Conservation (phyloP, 495 filamentous ascomycete genomes). For the Chaetomium fimeti region DNA sequence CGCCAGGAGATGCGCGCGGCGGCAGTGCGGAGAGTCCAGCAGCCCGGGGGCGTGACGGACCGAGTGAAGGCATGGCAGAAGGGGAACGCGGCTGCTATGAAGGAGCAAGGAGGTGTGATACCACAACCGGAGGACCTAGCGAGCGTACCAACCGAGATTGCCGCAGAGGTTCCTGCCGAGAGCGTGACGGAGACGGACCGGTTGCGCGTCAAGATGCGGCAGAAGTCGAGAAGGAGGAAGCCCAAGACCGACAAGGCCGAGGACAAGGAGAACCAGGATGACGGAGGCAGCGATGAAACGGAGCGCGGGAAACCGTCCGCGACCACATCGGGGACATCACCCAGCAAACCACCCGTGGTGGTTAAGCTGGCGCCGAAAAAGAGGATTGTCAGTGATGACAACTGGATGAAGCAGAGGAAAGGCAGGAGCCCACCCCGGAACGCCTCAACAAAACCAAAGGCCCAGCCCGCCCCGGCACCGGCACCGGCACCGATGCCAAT, state of each 20-base stretch:
- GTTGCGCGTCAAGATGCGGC: slow-evolving; percentile 47
- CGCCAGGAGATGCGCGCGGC: slow-evolving; percentile 52
- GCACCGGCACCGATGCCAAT: slow-evolving; percentile 28
- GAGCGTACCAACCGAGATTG: slow-evolving; percentile 47
- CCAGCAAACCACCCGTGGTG: slow-evolving; percentile 16
- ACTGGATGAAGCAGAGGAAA: slow-evolving; percentile 63
- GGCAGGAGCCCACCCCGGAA: slow-evolving; percentile 47
- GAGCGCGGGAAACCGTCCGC: slow-evolving; percentile 33
- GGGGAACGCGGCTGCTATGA: slow-evolving; percentile 57
- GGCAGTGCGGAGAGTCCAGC: slow-evolving; percentile 47
- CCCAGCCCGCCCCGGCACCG: slow-evolving; percentile 30
- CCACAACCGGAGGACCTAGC: slow-evolving; percentile 42
- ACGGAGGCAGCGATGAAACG: slow-evolving; percentile 29
- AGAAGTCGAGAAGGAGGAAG: slow-evolving; percentile 39
- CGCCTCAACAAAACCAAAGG: slow-evolving; percentile 39
- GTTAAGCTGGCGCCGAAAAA: slow-evolving; percentile 58
- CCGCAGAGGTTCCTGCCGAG: slow-evolving; percentile 44
- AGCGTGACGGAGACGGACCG: slow-evolving; percentile 53
- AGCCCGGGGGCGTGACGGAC: slow-evolving; percentile 57
- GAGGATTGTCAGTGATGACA: slow-evolving; percentile 75
- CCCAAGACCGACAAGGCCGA: slow-evolving; percentile 28
- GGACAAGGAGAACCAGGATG: slow-evolving; percentile 27
- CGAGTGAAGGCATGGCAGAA: slow-evolving; percentile 77
- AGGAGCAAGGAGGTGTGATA: slow-evolving; percentile 34
- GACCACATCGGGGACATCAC: slow-evolving; percentile 14